Base-by-base conservation (phyloP, 441 rosid species). In the Corymbia citriodora region DNA sequence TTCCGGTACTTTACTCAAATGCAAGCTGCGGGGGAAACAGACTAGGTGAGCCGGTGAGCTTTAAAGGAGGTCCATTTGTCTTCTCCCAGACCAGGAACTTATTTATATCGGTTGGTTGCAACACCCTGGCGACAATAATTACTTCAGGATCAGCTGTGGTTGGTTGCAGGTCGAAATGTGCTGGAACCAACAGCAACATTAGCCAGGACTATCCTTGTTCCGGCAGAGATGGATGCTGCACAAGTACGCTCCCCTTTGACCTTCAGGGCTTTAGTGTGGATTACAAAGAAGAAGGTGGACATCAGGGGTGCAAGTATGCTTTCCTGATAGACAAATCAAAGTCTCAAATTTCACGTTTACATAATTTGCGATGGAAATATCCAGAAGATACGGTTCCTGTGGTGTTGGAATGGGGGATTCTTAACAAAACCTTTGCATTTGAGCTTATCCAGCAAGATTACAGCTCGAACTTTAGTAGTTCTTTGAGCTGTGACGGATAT, bases 101-200 rank as follows among this genome's bases (percentile, higher is more conserved):
- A 33, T 65, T 65, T 65, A 15, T 2, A 65, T 65, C 16, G 19
- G 19, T n/a, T 1, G 72, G 72, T 29, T 65, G 36, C 72, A 14
- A n/a, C 72, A 65, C 72, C 72, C 36, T 65, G 19, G 72, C 19
- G 31, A 65, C 72, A 14, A 15, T 65, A 2, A 14, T 3, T 65
- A 0, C 2, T 65, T 0, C 72, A 14, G 72, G n/a, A 65, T 0
- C 72, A 7, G 36, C 0, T 65, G 72, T 65, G 3, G 3, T 0
- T 4, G 72, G 72, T 65, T 65, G 72, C 72, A 65, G 36, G 36
- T 65, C 33, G 10, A 65, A 0, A n/a, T 65, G 72, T n/a, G 1
- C 72, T 2, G 72, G 68, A 61, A 61, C 2, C 68, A 2, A 61
- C 3, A 2, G 5, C 33, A n/a, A 65, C 3, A n/a, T 14, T n/a